Conservation (phyloP, 2,329 filamentous ascomycete genomes). For the Alternaria sp. region DNA sequence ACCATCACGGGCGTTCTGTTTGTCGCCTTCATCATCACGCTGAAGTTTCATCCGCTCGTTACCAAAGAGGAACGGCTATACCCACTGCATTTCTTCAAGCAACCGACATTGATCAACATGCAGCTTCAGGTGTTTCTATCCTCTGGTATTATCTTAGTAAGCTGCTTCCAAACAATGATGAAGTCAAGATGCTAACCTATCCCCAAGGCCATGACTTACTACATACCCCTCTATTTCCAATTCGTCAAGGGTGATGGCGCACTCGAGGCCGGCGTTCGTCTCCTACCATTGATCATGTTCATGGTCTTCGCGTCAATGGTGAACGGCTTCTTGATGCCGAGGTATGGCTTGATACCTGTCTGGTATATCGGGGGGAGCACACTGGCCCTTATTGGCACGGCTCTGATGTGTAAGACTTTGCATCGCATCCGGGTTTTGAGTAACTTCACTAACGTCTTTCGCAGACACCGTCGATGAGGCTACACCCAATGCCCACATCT, state of each 20-base stretch:
- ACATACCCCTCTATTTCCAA: conserved; percentile 38
- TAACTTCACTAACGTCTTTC: background rate
- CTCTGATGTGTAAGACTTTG: conserved; percentile 35
- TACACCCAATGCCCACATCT: conserved; percentile 19
- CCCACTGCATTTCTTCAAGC: conserved; percentile 55
- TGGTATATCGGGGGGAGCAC: conserved; percentile 40
- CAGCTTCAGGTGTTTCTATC: conserved; percentile 12
- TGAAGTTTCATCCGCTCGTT: conserved; percentile 54
- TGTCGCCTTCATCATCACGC: conserved; percentile 54
- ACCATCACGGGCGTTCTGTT: conserved; percentile 53
- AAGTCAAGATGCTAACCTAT: background rate
- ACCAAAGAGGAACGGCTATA: conserved; percentile 55
- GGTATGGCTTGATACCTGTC: conserved; percentile 15
- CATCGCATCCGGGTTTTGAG: background rate
- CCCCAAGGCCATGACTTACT: conserved; percentile 18
- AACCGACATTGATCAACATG: conserved; percentile 3
- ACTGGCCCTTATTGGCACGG: conserved; percentile 24
- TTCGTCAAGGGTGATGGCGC: conserved; percentile 25
- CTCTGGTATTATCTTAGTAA: conserved; percentile 19
- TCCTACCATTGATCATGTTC: conserved; percentile 35
- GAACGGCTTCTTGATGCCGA: conserved; percentile 27
- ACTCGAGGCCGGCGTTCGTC: conserved; percentile 27
- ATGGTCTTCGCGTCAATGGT: conserved; percentile 20
- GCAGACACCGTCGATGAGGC: conserved; percentile 18
- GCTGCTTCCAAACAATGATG: background rate